Evolutionary conservation across 2,329 filamentous ascomycete species (phyloP), one percentile per base, ranked within the genome.

Genomic region (Pseudogymnoascus sp.): DNA sequence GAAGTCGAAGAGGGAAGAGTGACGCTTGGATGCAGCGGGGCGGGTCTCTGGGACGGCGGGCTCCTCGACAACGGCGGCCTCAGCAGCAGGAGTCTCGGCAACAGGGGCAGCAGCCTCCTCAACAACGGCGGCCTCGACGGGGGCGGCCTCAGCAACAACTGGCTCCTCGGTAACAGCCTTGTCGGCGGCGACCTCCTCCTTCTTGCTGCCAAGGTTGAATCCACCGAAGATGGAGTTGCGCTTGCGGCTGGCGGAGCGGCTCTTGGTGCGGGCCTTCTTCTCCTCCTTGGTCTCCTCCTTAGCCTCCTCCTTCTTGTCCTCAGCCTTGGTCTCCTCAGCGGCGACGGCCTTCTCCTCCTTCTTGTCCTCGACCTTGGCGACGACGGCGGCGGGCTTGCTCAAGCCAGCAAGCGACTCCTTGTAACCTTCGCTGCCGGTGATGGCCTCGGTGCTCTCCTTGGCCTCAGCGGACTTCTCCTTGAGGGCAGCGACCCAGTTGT

Each of bases 401-500:
- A 70, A 55, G 61, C 63, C 16, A 64, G 67, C 64, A 64, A 73
- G 72, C 68, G 69, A 67, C 72, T 77, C 77, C 86, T 96, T 97
- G 87, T 96, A 99, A 64, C 85, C 84, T 77, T 96, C 92, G 70
- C 86, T 88, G 77, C 87, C 86, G 67, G 84, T 83, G 70, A 97
- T 83, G 62, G 82, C 82, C 67, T 89, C 81, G 72, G 87, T 88
- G 63, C 90, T 80, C 70, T 88, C 88, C 83, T 94, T 95, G 72
- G 91, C 92, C 79, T 96, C 91, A 60, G 86, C 83, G 61, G 90
- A 84, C 81, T 92, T 91, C 72, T 83, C 78, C 84, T 94, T 92
- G 69, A 96, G 76, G 72, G 92, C 89, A 66, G 86, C 79, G 71
- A 96, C 85, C 94, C 94, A 97, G 83, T 89, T 91, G 77, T 96